Conservation (phyloP, 73 alveolate species). For the Uronychia binucleata region DNA sequence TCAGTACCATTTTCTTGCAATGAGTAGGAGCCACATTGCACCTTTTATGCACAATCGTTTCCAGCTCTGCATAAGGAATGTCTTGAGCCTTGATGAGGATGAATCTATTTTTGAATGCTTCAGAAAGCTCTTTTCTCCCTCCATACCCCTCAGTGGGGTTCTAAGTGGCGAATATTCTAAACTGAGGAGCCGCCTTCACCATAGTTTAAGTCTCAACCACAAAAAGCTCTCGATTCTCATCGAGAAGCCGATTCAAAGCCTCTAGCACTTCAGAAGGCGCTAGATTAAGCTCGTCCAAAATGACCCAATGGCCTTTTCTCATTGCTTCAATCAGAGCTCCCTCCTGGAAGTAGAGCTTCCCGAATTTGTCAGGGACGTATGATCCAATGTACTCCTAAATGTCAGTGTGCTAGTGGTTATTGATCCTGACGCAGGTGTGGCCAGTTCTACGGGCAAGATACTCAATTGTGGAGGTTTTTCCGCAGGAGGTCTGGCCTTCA, state of each 20-base stretch:
- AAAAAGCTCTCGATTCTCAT: slow-evolving; percentile 98
- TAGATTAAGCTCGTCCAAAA: slow-evolving; percentile 93
- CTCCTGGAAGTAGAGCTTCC: slow-evolving; percentile 91
- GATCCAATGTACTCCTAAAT: slow-evolving; percentile 97
- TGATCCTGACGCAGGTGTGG: slow-evolving; percentile 94
- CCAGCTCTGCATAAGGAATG: slow-evolving; percentile 94
- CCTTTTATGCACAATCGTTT: slow-evolving; percentile 86
- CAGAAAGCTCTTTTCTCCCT: slow-evolving; percentile 98
- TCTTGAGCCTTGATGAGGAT: slow-evolving; percentile 88
- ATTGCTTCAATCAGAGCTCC: slow-evolving; percentile 96
- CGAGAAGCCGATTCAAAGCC: slow-evolving; percentile 97
- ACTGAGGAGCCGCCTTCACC: slow-evolving; percentile 96
- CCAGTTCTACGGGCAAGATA: slow-evolving; percentile 91
- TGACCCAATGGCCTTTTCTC: slow-evolving; percentile 92
- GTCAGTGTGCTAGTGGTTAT: slow-evolving; percentile 99
- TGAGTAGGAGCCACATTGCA: slow-evolving; percentile 89
- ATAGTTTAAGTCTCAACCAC: slow-evolving; percentile 94
- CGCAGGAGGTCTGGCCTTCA: slow-evolving; percentile 99
- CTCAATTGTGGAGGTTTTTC: slow-evolving; percentile 97
- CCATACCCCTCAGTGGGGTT: slow-evolving; percentile 98
- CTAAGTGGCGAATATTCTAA: slow-evolving; percentile 98
- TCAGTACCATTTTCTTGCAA: slow-evolving; percentile 84
- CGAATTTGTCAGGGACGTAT: slow-evolving; percentile 87
- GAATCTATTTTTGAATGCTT: slow-evolving; percentile 98
- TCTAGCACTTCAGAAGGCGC: slow-evolving; percentile 97